Evolutionary conservation across 2,329 filamentous ascomycete genomes (phyloP), one percentile per base, ranked within the genome.

Genomic region (Xylaria digitata): DNA sequence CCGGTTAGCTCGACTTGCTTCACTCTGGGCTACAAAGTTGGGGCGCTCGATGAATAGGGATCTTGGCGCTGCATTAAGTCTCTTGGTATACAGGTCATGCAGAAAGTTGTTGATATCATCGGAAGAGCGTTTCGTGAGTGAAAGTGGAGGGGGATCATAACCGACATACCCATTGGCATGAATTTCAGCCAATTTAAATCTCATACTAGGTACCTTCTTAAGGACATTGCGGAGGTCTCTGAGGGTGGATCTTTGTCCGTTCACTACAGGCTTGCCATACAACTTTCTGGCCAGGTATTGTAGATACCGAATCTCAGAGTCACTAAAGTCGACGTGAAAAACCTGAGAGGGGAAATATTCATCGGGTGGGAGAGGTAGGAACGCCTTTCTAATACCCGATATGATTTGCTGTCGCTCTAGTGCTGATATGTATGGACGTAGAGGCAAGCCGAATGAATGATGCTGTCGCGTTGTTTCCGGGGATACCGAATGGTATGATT

Each of bases 41-140:
- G 78, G 76, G 15, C 73, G 71, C 49, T 76, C 72, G 0, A 83
- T 46, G 3, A 75, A 75, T 1, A 84, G 69, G 0, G 75, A 65
- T 0, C 69, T 67, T 2, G 74, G 73, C 0, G 71, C 50, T 7
- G 55, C 21, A 26, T 71, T 63, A 1, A 71, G 66, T 13, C 67
- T 74, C n/a, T 70, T 75, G 3, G 65, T 46, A 3, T 71, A 66
- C 2, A 82, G 61, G 49, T 84, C 83, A 4, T 62, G 52, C 0
- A 84, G 64, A 32, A 83, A 81, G 49, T 76, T 78, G 1, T 61
- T 61, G 1, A 84, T 62, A 63, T 82, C 82, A 0, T 70, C 61
- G 6, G 63, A 52, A 1, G 73, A 73, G 43, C 82, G 70, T 17
- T 68, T 69, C 1, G 75, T 67, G 15, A 76, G 42, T 7, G 61